Evolutionary conservation across 1,139 yeast genomes (phyloP), one percentile per base, ranked within the genome.

Genomic region (Yamadazyma mexicana): DNA sequence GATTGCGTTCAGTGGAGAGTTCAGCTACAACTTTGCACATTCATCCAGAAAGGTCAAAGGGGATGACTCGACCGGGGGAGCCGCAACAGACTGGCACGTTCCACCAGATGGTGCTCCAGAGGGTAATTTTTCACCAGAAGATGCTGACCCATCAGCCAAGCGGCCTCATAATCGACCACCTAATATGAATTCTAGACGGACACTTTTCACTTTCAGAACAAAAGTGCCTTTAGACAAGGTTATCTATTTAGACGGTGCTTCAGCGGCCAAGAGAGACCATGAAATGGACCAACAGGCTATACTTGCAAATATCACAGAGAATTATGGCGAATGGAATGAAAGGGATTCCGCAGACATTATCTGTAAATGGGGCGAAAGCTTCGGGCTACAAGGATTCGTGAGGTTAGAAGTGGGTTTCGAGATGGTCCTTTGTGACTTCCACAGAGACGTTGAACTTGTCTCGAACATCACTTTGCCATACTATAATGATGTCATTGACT

Each of bases 281-380:
- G 78, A 73, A 50, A 77, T 77, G 82, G 83, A 79, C 51, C 75
- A 79, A n/a, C 83, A 79, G 47, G 50, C 59, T 42, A 45, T 76
- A 31, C 55, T 73, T 14, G 62, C 74, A 9, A 61, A 43, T 38
- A 54, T 54, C 41, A 29, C 37, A 5, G 29, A 12, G 8, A 7
- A n/a, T 4, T 50, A 59, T 15, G 52, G 25, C 1, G 48, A 51
- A 3, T 64, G 63, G 36, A 41, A 62, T 37, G 83, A 78, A 50
- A 39, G 69, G 17, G 48, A 45, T 14, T 67, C 72, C 9, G 79
- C 81, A 1, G 58, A 60, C n/a, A 53, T 48, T 17, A 75, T 77
- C 16, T 79, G 83, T 52, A 47, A 62, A 26, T 75, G 81, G 80
- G 81, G 81, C 5, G 45, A 58, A 38, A 51, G 63, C 6, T 74